A percentile compares a stretch with the other conserved stretches of the same genome.
These are phyloP conservation scores for Paratinospora sagittata DNA, from an alignment of 164 flowering plant species.

Conservation along the genomic window DNA sequence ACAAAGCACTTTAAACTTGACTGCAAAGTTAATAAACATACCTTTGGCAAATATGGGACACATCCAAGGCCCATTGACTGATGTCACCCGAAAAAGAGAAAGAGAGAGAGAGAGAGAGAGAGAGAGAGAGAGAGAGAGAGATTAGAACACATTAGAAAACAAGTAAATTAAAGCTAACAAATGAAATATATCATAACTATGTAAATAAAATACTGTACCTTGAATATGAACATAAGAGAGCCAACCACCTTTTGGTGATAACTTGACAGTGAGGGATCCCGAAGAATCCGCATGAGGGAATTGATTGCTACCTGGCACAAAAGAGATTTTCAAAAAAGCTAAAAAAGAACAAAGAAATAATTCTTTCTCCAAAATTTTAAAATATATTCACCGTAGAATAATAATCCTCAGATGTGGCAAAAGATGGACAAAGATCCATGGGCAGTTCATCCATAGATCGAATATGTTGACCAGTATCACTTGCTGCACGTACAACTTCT, in stretches of 20 bases:
- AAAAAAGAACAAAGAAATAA: constrained; percentile 1
- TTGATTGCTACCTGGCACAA: constrained; percentile 78
- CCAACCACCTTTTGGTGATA: constrained; percentile 96
- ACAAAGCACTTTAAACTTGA: neutral
- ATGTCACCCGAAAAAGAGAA: constrained; percentile 32
- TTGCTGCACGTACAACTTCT: constrained; percentile 63
- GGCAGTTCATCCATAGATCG: constrained; percentile 82
- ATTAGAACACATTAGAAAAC: too few species aligned
- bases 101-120: constrained; percentile 17
- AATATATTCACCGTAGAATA: constrained; percentile 64
- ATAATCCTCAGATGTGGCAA: constrained; percentile 94
- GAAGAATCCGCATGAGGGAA: constrained; percentile 93
- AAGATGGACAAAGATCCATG: constrained; percentile 88
- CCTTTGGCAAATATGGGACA: constrained; percentile 95
- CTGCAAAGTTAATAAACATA: constrained; percentile 24
- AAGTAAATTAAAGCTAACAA: neutral
- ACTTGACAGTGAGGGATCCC: constrained; percentile 92
- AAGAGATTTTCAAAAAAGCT: constrained; percentile 8
- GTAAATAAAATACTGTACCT: constrained; percentile 33
- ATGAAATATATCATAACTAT: neutral
- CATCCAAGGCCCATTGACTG: constrained; percentile 98
- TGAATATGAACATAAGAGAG: constrained; percentile 94
- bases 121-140: constrained; percentile 2
- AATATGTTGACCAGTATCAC: constrained; percentile 86
- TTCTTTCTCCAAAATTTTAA: neutral